phyloP scores from a whole-genome alignment of 2,329 filamentous ascomycete genomes.

The Talaromyces sp. region DNA sequence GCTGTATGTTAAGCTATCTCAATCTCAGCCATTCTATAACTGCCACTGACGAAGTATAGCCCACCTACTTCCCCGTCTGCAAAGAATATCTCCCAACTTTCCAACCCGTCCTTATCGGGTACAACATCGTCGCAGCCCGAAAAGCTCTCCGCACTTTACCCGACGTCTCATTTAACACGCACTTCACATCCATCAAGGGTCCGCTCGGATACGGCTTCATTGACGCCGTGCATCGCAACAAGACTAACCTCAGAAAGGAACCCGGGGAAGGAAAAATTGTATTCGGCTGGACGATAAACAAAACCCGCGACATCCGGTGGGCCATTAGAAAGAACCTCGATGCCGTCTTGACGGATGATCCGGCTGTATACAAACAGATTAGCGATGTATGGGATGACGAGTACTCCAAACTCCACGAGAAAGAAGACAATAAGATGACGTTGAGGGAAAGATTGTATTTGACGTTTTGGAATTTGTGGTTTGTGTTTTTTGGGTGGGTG shows the following conservation, averaged over 20 bases:
- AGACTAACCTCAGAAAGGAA: slow-evolving; percentile 25
- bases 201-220: slow-evolving; percentile 67
- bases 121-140: slow-evolving; percentile 59
- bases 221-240: slow-evolving; percentile 54
- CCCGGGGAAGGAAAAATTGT: slow-evolving; percentile 53
- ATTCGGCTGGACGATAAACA: slow-evolving; percentile 85
- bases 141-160: slow-evolving; percentile 65
- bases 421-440: slow-evolving; percentile 15
- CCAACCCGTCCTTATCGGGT: slow-evolving; percentile 43
- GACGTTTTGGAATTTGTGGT: slow-evolving; percentile 4
- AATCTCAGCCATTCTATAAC: not conserved
- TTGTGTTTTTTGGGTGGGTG: slow-evolving; percentile 16
- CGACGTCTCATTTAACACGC: slow-evolving; percentile 71
- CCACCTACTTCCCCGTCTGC: slow-evolving; percentile 66
- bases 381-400: slow-evolving; percentile 17
- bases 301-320: slow-evolving; percentile 77
- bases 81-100: slow-evolving; percentile 50
- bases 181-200: slow-evolving; percentile 66
- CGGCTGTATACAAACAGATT: slow-evolving; percentile 42
- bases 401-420: not conserved
- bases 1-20: slow-evolving; percentile 48
- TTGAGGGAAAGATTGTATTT: slow-evolving; percentile 11
- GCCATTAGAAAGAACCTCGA: slow-evolving; percentile 65
- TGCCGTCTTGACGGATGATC: slow-evolving; percentile 84
- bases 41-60: slow-evolving; percentile 38